A percentile compares a stretch with the other conserved stretches of the same genome.
Conservation (phyloP, 331 rosid genomes). For the Arachis monticola region DNA sequence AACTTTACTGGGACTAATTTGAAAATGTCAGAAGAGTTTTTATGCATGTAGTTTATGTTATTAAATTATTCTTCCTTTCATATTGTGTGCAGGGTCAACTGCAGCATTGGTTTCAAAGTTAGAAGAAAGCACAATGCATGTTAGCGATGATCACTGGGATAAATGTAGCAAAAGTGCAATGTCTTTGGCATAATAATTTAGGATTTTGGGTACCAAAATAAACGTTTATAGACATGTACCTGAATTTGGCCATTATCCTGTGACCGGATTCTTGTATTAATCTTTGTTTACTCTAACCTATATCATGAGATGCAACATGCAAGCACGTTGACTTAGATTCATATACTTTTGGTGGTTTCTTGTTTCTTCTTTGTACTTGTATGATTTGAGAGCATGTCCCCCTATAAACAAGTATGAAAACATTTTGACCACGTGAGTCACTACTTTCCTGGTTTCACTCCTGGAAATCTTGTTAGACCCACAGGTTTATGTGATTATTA, state of each 20-base stretch:
- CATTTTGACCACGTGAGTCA: not conserved
- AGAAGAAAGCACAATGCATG: conserved; percentile 15
- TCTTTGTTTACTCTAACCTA: conserved; percentile 20
- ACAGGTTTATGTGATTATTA: not conserved
- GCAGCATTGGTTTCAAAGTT: conserved; percentile 36
- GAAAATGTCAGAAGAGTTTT: not conserved
- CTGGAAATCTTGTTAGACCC: not conserved
- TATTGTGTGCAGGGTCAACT: conserved; percentile 55
- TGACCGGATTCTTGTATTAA: conserved; percentile 35
- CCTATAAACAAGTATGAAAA: too few relatives aligned
- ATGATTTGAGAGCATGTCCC: not conserved
- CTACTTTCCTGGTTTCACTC: not conserved
- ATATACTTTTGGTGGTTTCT: not conserved
- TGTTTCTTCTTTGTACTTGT: not conserved
- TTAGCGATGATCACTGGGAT: conserved; percentile 24
- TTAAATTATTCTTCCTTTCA: conserved; percentile 2
- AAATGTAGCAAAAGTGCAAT: conserved; percentile 33
- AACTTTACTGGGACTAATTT: too few relatives aligned
- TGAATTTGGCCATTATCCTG: conserved; percentile 28
- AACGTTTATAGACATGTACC: conserved; percentile 18
- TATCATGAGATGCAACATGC: not conserved
- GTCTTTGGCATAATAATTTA: conserved; percentile 30
- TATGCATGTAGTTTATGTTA: not conserved
- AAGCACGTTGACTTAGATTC: not conserved
- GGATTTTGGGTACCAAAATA: conserved; percentile 18